These are phyloP conservation scores for Cadophora malorum DNA, from an alignment of 2,329 filamentous ascomycete genomes.

Conservation along the genomic window DNA sequence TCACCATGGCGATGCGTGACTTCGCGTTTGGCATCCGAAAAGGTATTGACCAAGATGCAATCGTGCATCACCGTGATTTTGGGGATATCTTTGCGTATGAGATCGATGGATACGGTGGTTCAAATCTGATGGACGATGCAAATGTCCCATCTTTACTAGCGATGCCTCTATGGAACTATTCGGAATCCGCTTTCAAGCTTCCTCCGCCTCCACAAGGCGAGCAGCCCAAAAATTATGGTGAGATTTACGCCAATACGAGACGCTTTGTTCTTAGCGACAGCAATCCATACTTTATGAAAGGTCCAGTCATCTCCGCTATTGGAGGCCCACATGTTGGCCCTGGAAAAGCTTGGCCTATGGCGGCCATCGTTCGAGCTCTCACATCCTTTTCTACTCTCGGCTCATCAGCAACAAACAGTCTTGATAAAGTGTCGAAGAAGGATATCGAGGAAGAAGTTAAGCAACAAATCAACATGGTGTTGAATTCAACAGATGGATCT, in stretches of 20 bases:
- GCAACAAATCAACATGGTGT: conserved; percentile 38
- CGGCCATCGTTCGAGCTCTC: conserved; percentile 57
- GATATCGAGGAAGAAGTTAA: conserved; percentile 41
- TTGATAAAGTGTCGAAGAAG: conserved; percentile 23
- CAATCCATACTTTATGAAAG: conserved; percentile 76
- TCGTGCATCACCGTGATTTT: conserved; percentile 66
- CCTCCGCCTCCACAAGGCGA: conserved; percentile 32
- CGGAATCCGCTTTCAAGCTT: conserved; percentile 36
- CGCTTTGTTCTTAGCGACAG: conserved; percentile 76
- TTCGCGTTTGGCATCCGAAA: conserved; percentile 68
- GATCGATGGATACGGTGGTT: conserved; percentile 67
- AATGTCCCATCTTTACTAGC: conserved; percentile 73
- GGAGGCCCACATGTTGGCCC: conserved; percentile 72
- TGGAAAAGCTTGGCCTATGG: conserved; percentile 61
- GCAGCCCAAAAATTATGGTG: conserved; percentile 56
- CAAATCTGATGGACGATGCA: conserved; percentile 74
- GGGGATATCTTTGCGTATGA: conserved; percentile 80
- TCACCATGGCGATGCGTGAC: conserved; percentile 61
- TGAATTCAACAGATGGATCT: conserved; percentile 36
- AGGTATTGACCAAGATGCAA: conserved; percentile 73
- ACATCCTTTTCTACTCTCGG: conserved; percentile 48
- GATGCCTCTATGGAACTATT: conserved; percentile 67
- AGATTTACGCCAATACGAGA: conserved; percentile 79
- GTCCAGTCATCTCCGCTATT: conserved; percentile 65
- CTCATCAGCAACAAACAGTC: conserved; percentile 12